These are phyloP conservation scores for Kodamaea alishanica DNA, from an alignment of 1,139 yeast genomes.

Conservation along the genomic window DNA sequence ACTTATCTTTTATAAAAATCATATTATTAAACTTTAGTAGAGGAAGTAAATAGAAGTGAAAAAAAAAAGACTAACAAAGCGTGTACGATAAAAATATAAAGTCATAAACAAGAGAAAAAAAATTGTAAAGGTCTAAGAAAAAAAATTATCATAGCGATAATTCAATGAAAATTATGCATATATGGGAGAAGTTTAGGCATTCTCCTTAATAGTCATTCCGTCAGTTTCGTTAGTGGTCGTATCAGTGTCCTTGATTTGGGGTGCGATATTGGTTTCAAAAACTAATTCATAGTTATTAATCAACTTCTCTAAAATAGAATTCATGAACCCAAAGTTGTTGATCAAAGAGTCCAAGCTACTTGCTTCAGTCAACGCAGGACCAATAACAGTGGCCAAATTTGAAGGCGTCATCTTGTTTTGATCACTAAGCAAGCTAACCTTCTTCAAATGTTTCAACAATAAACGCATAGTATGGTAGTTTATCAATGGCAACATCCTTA, in stretches of 20 bases:
- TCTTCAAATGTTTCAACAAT: constrained; percentile 65
- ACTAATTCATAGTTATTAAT: constrained; percentile 40
- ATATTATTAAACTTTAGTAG: no score
- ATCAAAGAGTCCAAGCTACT: constrained; percentile 47
- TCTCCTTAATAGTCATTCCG: constrained; percentile 4
- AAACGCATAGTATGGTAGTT: constrained; percentile 68
- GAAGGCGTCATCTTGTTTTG: constrained; percentile 75
- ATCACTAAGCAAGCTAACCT: constrained; percentile 56
- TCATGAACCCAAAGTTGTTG: constrained; percentile 54
- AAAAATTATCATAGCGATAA: background rate
- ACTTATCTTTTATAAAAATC: no score
- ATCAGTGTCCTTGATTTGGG: constrained; percentile 3
- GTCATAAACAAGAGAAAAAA: background rate
- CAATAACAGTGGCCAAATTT: constrained; percentile 74
- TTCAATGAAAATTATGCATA: background rate
- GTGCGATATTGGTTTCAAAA: constrained; percentile 22
- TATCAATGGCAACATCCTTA: constrained; percentile 53
- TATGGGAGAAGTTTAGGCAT: background rate
- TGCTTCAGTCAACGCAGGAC: constrained; percentile 61
- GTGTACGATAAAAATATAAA: no score
- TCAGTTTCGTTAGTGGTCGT: constrained; percentile 4
- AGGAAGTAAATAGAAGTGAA: no score
- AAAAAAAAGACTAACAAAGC: no score
- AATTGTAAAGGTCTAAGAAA: constrained; percentile 1
- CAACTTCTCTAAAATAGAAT: constrained; percentile 49